A percentile compares a stretch with the other conserved stretches of the same genome.
Conservation (phyloP, 805 yeast species). For the Yamadazyma laniorum region DNA sequence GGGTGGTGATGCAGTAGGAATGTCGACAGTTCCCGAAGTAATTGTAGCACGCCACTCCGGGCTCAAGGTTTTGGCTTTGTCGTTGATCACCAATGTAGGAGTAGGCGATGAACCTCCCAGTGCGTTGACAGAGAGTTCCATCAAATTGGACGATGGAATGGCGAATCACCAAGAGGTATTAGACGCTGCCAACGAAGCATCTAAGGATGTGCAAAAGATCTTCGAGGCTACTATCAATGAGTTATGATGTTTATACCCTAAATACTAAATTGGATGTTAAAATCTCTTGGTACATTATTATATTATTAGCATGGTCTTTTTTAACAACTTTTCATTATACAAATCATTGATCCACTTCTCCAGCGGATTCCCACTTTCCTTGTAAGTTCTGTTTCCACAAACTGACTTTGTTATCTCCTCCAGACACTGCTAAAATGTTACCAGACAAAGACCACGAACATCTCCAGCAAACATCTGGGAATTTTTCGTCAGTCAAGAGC, state of each 20-base stretch:
- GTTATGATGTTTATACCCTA: slow-evolving; percentile 19
- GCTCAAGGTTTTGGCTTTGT: slow-evolving; percentile 75
- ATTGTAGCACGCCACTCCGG: slow-evolving; percentile 89
- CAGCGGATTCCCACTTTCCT: slow-evolving; percentile 98
- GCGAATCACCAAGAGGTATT: slow-evolving; percentile 93
- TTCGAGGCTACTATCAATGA: slow-evolving; percentile 60
- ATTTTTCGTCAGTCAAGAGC: slow-evolving; percentile 69
- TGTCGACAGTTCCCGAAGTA: slow-evolving; percentile 98
- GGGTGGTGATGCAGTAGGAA: slow-evolving; percentile 95
- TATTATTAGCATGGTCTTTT: too few species aligned
- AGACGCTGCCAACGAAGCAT: slow-evolving; percentile 76
- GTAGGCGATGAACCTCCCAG: slow-evolving; percentile 68
- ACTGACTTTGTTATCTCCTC: slow-evolving; percentile 94
- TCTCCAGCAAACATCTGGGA: slow-evolving; percentile 98
- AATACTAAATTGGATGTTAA: too few species aligned
- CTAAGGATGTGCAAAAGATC: slow-evolving; percentile 72
- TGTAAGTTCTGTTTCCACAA: slow-evolving; percentile 93
- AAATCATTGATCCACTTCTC: slow-evolving; percentile 78
- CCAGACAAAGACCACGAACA: slow-evolving; percentile 98
- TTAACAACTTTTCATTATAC: slow-evolving; percentile 3
- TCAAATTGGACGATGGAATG: slow-evolving; percentile 63
- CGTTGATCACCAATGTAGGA: slow-evolving; percentile 82
- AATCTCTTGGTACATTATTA: not conserved
- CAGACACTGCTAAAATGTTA: slow-evolving; percentile 89
- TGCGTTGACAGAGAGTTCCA: slow-evolving; percentile 55